Evolutionary conservation across 1,284 basidiomycete genomes (phyloP).

Genomic region (Mycena sp.): DNA sequence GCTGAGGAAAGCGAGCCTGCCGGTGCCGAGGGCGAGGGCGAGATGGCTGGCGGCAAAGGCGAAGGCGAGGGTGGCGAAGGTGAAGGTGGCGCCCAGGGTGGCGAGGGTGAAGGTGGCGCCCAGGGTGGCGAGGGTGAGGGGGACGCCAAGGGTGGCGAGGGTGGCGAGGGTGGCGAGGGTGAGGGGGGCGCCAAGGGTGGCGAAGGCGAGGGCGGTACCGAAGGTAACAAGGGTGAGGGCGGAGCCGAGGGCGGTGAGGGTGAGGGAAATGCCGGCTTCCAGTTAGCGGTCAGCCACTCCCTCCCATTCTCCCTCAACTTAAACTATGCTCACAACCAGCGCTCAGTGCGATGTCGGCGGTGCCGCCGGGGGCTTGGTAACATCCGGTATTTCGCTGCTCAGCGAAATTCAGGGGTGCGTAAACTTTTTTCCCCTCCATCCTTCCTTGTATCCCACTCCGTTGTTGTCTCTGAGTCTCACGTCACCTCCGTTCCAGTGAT

Average conservation of each 20-base stretch:
- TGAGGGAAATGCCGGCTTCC: conserved; percentile 6
- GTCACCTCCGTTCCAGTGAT: background rate
- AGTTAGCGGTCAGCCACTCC: conserved; percentile 1
- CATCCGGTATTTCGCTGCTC: background rate
- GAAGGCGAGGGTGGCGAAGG: background rate
- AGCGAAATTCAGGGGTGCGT: conserved; percentile 3
- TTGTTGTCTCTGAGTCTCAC: conserved; percentile 1
- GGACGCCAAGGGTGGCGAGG: background rate
- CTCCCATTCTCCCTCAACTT: conserved; percentile 2
- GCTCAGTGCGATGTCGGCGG: conserved; percentile 4
- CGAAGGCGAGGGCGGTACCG: background rate
- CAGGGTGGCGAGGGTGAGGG: background rate
- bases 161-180: background rate
- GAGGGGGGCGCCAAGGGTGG: background rate
- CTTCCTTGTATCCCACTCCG: conserved; percentile 1
- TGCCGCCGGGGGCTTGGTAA: background rate
- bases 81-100: background rate
- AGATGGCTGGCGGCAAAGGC: too few relatives aligned
- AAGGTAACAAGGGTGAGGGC: background rate
- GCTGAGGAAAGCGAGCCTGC: conserved; percentile 1
- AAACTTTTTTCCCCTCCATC: background rate
- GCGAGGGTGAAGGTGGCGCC: background rate
- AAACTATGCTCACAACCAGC: conserved; percentile 3
- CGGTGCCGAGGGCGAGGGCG: background rate
- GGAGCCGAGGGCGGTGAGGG: background rate